Evolutionary conservation across 164 flowering plant species (phyloP).

Genomic region (Echeveria elegans): DNA sequence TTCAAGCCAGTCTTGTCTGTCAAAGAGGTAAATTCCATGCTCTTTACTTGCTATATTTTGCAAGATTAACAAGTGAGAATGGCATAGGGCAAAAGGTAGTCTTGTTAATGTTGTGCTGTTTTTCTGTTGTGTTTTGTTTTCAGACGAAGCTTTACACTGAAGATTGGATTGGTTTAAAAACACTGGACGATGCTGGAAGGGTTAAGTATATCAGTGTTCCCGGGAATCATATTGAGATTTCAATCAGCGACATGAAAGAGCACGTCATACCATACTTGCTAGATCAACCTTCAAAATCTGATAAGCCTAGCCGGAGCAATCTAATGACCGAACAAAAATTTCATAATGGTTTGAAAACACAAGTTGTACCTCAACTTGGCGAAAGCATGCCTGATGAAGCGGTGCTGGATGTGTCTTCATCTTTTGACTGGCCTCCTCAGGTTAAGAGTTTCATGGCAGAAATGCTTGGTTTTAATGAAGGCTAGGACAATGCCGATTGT

Average conservation of each 20-base stretch:
- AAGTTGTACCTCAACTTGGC: too few relatives aligned
- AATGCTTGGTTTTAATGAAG: constrained; percentile 12
- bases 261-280: constrained; percentile 60
- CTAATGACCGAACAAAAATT: neutral
- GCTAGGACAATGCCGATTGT: neutral
- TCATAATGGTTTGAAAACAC: neutral
- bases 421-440: constrained; percentile 17
- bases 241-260: constrained; percentile 42
- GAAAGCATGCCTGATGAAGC: neutral
- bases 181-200: constrained; percentile 66
- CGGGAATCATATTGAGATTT: constrained; percentile 70
- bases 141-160: constrained; percentile 75
- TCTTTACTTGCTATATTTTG: neutral
- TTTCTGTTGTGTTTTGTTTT: constrained; percentile 11
- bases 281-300: constrained; percentile 15
- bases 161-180: constrained; percentile 83
- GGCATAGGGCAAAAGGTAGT: neutral
- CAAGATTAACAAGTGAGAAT: neutral
- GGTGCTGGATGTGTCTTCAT: constrained; percentile 15
- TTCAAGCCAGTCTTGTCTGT: constrained; percentile 56
- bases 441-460: constrained; percentile 21
- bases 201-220: constrained; percentile 53
- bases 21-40: constrained; percentile 39
- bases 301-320: neutral
- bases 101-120: neutral